phyloP scores from a whole-genome alignment of 2,329 filamentous ascomycete species.

The Arthrobotrys conoides region DNA sequence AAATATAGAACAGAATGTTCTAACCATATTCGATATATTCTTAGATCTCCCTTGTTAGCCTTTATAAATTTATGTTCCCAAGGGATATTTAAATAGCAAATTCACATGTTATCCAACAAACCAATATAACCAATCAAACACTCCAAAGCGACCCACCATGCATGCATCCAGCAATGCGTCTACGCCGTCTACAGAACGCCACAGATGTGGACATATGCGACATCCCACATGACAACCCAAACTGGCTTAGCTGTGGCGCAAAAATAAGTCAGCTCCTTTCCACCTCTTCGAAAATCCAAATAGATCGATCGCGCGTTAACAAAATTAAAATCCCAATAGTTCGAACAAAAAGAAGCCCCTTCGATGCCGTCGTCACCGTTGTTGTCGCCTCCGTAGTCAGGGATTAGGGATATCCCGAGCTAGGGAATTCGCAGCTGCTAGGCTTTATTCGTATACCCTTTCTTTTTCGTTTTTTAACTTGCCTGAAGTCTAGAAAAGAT shows the following conservation, averaged over 20 bases:
- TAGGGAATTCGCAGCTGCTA: constrained; percentile 4
- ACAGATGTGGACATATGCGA: constrained; percentile 9
- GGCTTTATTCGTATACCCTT: neutral
- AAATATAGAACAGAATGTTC: neutral
- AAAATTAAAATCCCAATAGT: neutral
- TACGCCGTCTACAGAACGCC: constrained; percentile 17
- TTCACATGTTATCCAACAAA: constrained; percentile 9
- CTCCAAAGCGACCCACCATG: neutral
- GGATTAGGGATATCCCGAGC: neutral
- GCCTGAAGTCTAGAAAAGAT: neutral
- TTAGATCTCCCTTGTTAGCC: neutral
- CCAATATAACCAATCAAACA: neutral
- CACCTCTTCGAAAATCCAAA: neutral
- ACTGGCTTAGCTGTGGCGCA: constrained; percentile 28
- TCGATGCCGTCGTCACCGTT: constrained; percentile 10
- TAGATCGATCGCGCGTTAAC: neutral
- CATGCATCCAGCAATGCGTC: too few species aligned
- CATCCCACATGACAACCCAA: constrained; percentile 31
- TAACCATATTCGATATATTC: neutral
- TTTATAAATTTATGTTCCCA: neutral
- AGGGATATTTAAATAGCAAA: neutral
- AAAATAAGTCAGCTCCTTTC: constrained; percentile 12
- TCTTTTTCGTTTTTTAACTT: too few species aligned
- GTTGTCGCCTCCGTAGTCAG: constrained; percentile 7
- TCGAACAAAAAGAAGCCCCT: neutral